These are phyloP conservation scores for Triticum dicoccoides DNA, from an alignment of 176 grass and related monocot species.

Conservation along the genomic window DNA sequence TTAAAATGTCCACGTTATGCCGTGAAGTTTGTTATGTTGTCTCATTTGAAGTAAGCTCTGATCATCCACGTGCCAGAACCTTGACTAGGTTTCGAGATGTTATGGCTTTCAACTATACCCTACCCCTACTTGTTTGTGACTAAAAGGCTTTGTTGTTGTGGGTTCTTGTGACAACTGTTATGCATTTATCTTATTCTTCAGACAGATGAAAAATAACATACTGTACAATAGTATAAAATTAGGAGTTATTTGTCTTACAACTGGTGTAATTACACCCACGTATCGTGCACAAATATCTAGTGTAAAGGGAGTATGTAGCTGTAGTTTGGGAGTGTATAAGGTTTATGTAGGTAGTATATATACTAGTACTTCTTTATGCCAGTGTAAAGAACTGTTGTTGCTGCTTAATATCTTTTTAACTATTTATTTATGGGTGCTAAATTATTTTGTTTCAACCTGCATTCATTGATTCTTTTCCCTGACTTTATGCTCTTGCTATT, in stretches of 20 bases:
- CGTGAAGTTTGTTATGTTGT: neutral
- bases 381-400: neutral
- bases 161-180: constrained; percentile 7
- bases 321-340: neutral
- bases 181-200: constrained; percentile 12
- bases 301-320: neutral
- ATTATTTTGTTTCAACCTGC: constrained; percentile 4
- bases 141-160: too few species aligned
- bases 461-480: neutral
- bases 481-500: constrained; percentile 28
- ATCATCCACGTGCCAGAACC: too few species aligned
- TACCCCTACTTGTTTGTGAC: too few species aligned
- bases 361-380: neutral
- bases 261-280: neutral
- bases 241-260: neutral
- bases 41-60: neutral
- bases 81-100: too few species aligned
- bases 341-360: neutral
- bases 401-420: constrained; percentile 17
- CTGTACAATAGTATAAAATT: neutral
- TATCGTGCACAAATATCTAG: neutral
- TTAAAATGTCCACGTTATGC: neutral
- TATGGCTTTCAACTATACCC: too few species aligned
- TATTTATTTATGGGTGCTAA: neutral
- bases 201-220: constrained; percentile 3